Evolutionary conservation across 164 flowering plant genomes (phyloP), one percentile per base, ranked within the genome.

Genomic region (Nelumbo lutea): DNA sequence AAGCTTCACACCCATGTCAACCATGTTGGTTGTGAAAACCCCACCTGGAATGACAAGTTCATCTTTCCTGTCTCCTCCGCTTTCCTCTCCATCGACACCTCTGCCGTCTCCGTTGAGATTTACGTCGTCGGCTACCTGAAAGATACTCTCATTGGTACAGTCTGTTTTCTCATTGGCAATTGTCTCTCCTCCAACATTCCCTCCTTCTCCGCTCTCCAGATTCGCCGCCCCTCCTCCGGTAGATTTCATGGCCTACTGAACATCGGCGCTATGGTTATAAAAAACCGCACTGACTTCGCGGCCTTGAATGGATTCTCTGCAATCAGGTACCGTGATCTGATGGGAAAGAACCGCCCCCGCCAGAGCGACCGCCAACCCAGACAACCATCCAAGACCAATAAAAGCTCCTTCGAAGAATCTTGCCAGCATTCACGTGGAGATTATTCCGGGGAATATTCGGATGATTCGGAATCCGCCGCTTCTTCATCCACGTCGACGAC

Each of bases 1-100:
- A 90, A 89, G 80, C 88, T 91, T 64, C 88, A 93, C 2, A 85
- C 94, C 67, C 76, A 87, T 4, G 46, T 86, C 73, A 96, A 92
- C 74, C 67, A 71, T 2, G 39, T 83, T 71, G 97, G 96, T 7
- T 81, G 77, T 73, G 82, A 78, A 40, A 92, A 90, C 79, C 97
- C 97, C 2, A 88, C 94, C 38, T 95, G 98, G 97, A 95, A 92
- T 72, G 98, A 91, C 73, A 90, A 84, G 72, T 92, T 90, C 81
- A 69, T 92, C 77, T 95, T 95, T 76, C 79, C 81, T 0, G 97
- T 95, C 62, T 9, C 80, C 8, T 45, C 81, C 7, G 82, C 78
- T 1, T 88, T 88, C 72, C 84, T 92, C 76, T 43, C 82, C 73
- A 15, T 75, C 65, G 91, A 87, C 11, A 90, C 86, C 69, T 90